A percentile compares a stretch with the other conserved stretches of the same genome.
These are phyloP conservation scores for Serendipita sp. DNA, from an alignment of 1,284 basidiomycete genomes.

Conservation along the genomic window DNA sequence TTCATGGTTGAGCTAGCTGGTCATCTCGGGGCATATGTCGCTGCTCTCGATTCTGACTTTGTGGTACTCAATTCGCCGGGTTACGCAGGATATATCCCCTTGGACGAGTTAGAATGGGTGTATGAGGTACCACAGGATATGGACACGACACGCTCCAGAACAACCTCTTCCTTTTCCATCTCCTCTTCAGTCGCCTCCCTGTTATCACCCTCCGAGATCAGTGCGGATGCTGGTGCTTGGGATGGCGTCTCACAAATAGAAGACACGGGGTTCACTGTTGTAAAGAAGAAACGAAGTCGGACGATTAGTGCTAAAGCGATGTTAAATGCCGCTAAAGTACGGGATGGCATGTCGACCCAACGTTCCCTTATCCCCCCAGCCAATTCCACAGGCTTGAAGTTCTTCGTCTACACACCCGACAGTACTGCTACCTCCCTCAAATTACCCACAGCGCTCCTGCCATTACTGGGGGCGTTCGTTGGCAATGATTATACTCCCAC, in stretches of 20 bases:
- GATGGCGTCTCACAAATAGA: constrained; percentile 20
- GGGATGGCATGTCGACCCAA: constrained; percentile 23
- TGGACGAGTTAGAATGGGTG: constrained; percentile 69
- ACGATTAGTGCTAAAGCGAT: constrained; percentile 24
- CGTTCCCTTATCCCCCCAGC: constrained; percentile 25
- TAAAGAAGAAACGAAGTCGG: constrained; percentile 24
- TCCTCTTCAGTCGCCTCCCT: constrained; percentile 1
- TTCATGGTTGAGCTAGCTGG: constrained; percentile 75
- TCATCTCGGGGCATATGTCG: constrained; percentile 55
- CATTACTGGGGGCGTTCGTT: constrained; percentile 70
- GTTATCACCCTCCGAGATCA: neutral
- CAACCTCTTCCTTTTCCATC: constrained; percentile 4
- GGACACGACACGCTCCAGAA: constrained; percentile 18
- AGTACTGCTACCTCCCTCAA: constrained; percentile 50
- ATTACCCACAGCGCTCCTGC: constrained; percentile 58
- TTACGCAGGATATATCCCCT: constrained; percentile 64
- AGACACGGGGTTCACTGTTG: constrained; percentile 18
- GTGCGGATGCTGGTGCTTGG: neutral
- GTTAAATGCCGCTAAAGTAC: constrained; percentile 40
- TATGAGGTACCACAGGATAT: constrained; percentile 16
- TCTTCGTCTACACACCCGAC: constrained; percentile 49
- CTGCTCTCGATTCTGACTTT: constrained; percentile 73
- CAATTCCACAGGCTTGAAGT: constrained; percentile 21
- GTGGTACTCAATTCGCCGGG: constrained; percentile 60
- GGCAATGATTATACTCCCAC: constrained; percentile 71